phyloP scores from a whole-genome alignment of 1,284 basidiomycete species.

The Cryptococcus sp. region DNA sequence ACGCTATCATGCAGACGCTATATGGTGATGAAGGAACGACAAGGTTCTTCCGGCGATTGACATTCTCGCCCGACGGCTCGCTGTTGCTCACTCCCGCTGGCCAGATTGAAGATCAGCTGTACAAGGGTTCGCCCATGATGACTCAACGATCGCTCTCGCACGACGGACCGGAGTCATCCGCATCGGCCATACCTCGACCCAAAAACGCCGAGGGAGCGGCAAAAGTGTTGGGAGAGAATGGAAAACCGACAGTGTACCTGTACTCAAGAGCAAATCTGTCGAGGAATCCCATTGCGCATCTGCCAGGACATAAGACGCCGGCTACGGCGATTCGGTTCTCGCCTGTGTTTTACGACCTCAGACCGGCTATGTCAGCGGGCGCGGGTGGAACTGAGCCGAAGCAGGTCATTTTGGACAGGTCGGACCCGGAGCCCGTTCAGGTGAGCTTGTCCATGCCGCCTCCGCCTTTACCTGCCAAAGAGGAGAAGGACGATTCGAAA shows the following conservation, averaged over 20 bases:
- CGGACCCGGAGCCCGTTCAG: slow-evolving; percentile 49
- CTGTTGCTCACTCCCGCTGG: slow-evolving; percentile 91
- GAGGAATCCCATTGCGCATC: slow-evolving; percentile 81
- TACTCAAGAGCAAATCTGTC: slow-evolving; percentile 93
- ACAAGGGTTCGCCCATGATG: slow-evolving; percentile 49
- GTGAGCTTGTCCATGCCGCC: slow-evolving; percentile 45
- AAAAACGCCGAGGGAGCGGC: slow-evolving; percentile 45
- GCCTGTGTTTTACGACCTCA: slow-evolving; percentile 83
- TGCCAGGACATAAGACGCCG: slow-evolving; percentile 94
- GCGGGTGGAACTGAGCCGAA: slow-evolving; percentile 49
- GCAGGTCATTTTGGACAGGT: slow-evolving; percentile 63
- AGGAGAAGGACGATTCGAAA: slow-evolving; percentile 27
- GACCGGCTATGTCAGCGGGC: slow-evolving; percentile 42
- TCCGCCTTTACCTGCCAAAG: slow-evolving; percentile 46
- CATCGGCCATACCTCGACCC: slow-evolving; percentile 18
- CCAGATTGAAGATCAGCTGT: slow-evolving; percentile 84
- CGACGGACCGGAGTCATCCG: slow-evolving; percentile 41
- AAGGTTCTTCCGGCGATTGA: slow-evolving; percentile 90
- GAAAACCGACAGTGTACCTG: slow-evolving; percentile 76
- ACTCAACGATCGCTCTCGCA: slow-evolving; percentile 37
- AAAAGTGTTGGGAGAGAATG: neutral
- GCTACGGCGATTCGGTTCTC: slow-evolving; percentile 91
- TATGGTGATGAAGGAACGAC: slow-evolving; percentile 95
- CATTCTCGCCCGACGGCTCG: slow-evolving; percentile 91
- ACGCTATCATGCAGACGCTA: slow-evolving; percentile 56